Conservation (phyloP, 1,284 basidiomycete genomes). For the Trametes sp. region DNA sequence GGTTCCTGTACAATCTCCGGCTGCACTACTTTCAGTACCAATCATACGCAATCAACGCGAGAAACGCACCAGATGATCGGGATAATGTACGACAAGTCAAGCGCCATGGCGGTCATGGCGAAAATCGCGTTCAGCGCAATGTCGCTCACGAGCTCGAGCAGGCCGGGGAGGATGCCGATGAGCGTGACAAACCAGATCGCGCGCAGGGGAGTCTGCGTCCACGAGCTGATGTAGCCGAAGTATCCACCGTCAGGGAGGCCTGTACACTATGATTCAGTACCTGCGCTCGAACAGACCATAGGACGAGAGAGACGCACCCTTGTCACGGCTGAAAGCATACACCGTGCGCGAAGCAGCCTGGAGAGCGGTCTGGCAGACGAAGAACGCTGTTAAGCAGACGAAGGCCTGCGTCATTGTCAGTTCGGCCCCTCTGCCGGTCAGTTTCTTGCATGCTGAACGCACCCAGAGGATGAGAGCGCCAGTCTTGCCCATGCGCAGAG, state of each 20-base stretch:
- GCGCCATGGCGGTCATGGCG: slow-evolving; percentile 77
- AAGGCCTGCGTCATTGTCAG: slow-evolving; percentile 52
- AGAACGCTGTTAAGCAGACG: slow-evolving; percentile 84
- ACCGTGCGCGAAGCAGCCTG: slow-evolving; percentile 90
- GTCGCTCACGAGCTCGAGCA: slow-evolving; percentile 81
- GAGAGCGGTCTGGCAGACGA: slow-evolving; percentile 81
- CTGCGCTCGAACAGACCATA: no score
- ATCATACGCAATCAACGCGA: no score
- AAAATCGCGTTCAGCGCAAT: slow-evolving; percentile 88
- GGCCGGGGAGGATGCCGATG: slow-evolving; percentile 72
- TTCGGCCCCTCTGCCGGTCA: background rate
- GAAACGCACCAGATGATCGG: slow-evolving; percentile 65
- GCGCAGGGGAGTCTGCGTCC: slow-evolving; percentile 81
- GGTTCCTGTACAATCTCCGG: slow-evolving; percentile 75
- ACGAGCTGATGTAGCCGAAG: slow-evolving; percentile 74
- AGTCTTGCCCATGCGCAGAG: slow-evolving; percentile 72
- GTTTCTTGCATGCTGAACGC: no score
- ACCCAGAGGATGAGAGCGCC: slow-evolving; percentile 83
- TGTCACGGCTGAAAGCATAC: slow-evolving; percentile 91
- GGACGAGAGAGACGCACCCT: slow-evolving; percentile 49
- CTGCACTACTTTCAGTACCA: no score
- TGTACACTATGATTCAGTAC: slow-evolving; percentile 27
- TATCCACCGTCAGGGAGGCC: slow-evolving; percentile 84
- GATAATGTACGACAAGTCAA: slow-evolving; percentile 78
- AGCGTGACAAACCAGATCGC: slow-evolving; percentile 84